Evolutionary conservation across 108 stramenopile genomes (phyloP).

Genomic region (Mediolabrus comicus): DNA sequence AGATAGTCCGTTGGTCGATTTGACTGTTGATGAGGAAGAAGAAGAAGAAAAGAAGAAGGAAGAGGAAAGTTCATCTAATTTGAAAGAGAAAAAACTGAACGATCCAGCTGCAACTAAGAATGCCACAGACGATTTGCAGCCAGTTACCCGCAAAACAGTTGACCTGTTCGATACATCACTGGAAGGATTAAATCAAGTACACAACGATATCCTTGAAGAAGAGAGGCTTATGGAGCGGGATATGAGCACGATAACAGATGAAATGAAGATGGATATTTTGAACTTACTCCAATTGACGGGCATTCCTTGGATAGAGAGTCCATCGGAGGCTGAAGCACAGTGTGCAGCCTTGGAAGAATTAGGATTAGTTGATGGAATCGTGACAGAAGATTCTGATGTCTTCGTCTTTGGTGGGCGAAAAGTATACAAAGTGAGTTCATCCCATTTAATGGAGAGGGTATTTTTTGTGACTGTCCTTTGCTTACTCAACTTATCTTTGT

Average conservation of each 20-base stretch:
- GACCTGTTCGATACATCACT: slow-evolving; percentile 43
- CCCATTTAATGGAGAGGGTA: slow-evolving; percentile 15
- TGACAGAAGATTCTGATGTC: slow-evolving; percentile 98
- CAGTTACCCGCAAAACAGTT: background rate
- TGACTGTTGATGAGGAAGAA: slow-evolving; percentile 14
- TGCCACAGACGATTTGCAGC: background rate
- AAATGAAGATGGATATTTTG: slow-evolving; percentile 93
- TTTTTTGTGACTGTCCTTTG: background rate
- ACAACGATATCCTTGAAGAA: slow-evolving; percentile 38
- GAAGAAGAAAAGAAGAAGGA: background rate
- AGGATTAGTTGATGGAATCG: slow-evolving; percentile 95
- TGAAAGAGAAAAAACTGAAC: background rate
- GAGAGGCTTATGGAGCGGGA: slow-evolving; percentile 69
- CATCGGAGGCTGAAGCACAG: slow-evolving; percentile 98
- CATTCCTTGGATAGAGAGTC: slow-evolving; percentile 94
- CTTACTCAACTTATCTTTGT: background rate
- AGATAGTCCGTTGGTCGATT: slow-evolving; percentile 4
- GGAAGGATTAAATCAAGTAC: slow-evolving; percentile 40
- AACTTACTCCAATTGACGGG: slow-evolving; percentile 89
- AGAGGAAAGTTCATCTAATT: background rate
- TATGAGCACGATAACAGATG: slow-evolving; percentile 87
- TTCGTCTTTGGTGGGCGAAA: slow-evolving; percentile 95
- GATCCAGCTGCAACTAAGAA: background rate
- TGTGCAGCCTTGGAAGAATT: slow-evolving; percentile 85
- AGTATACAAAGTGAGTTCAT: slow-evolving; percentile 47